A percentile compares a stretch with the other conserved stretches of the same genome.
Evolutionary conservation across 345 rosid species (phyloP).

Genomic region (Stellera chamaejasme): DNA sequence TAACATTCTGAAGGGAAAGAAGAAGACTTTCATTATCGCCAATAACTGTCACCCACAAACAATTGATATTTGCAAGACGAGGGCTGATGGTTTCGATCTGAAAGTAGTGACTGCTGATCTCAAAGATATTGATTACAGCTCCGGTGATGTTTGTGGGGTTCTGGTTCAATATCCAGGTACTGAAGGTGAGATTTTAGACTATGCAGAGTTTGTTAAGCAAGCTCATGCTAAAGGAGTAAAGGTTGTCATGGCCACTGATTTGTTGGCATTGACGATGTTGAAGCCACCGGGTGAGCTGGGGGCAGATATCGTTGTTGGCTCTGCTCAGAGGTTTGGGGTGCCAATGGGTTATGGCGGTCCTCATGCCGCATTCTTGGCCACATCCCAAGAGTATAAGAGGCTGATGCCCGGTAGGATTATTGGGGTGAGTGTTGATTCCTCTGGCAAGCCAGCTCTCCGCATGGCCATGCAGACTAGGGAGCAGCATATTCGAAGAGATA

Average conservation of each 20-base stretch:
- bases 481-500: constrained; percentile 97
- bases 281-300: constrained; percentile 97
- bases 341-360: constrained; percentile 99
- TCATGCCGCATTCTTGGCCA: constrained; percentile 95
- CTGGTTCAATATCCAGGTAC: constrained; percentile 97
- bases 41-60: constrained; percentile 91
- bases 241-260: constrained; percentile 95
- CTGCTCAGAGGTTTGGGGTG: constrained; percentile 95
- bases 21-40: constrained; percentile 84
- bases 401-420: constrained; percentile 98
- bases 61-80: constrained; percentile 83
- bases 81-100: constrained; percentile 84
- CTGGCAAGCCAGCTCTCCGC: constrained; percentile 88
- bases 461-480: constrained; percentile 99
- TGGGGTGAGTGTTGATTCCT: constrained; percentile 90
- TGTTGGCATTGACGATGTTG: constrained; percentile 87
- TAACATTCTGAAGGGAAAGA: constrained; percentile 78
- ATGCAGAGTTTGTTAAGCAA: constrained; percentile 71
- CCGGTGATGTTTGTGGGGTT: constrained; percentile 93
- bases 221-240: constrained; percentile 92
- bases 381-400: constrained; percentile 97
- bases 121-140: constrained; percentile 67
- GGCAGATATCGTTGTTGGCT: constrained; percentile 93
- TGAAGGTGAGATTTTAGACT: constrained; percentile 87
- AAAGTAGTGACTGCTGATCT: constrained; percentile 65